Evolutionary conservation across 129 eudicot species (phyloP), one percentile per base, ranked within the genome.

Genomic region (Apium graveolens): DNA sequence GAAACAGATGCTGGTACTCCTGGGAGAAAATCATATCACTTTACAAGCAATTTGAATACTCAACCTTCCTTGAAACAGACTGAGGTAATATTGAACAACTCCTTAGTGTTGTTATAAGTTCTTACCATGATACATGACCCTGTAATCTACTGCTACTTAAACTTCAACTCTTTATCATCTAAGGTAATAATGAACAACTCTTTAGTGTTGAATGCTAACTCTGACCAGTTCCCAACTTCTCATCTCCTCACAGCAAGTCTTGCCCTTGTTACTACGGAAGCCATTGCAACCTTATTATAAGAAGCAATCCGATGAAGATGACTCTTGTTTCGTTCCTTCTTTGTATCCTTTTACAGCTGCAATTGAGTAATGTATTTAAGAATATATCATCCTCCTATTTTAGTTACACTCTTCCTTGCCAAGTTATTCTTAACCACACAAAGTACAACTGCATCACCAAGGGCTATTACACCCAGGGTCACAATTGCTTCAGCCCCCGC

Each of bases 281-380:
- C 98, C 94, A 27, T 81, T 91, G 88, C 97, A 89, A 81, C 90
- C 89, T 21, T 86, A 88, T 80, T 89, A 89, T 80, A 93, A 91
- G 89, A 93, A 91, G 84, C 93, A 79, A 77, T 82, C 89, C 32
- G 93, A 93, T 84, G 98, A 93, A 18, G 98, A 91, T 49, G 93
- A 89, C 78, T 78, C 91, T 27, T 84, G 85, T 79, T 91, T 91
- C 39, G 85, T 84, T 76, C 87, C 87, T 84, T 91, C 97, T 46
- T 87, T 82, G 90, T 93, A 93, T 91, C 96, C 96, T 73, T 72
- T 80, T 79, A 39, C 79, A 31, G 34, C 27, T 31, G 53, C 12
- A 31, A 21, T 12, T 81, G 38, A 8, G 37, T 12, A 7, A n/a
- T 42, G 51, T 12, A 18, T n/a, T n/a, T 27, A 14, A 57, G 41